Evolutionary conservation across 2,329 filamentous ascomycete genomes (phyloP).

Genomic region (Fusarium pseudocircinatum): DNA sequence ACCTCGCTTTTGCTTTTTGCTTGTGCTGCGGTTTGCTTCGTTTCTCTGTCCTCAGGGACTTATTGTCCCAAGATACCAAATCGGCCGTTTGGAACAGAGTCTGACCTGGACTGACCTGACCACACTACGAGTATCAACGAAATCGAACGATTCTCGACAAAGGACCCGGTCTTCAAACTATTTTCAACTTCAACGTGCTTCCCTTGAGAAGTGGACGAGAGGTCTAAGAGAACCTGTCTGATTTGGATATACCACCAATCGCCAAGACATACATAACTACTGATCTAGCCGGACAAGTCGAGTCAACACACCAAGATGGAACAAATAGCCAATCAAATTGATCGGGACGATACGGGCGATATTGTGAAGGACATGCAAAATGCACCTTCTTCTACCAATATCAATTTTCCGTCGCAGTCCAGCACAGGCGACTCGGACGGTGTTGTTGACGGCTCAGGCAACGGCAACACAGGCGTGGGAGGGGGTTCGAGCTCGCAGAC

Average conservation of each 20-base stretch:
- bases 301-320: conserved; percentile 15
- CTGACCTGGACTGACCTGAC: background rate
- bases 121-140: background rate
- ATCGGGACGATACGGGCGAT: background rate
- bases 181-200: background rate
- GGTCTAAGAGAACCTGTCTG: background rate
- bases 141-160: conserved; percentile 10
- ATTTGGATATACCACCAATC: background rate
- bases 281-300: background rate
- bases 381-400: background rate
- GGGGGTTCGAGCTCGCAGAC: background rate
- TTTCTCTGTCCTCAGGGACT: conserved; percentile 18
- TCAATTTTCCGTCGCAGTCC: background rate
- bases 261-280: background rate
- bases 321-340: background rate
- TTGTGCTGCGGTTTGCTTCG: background rate
- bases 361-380: background rate
- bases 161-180: background rate
- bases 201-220: background rate
- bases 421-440: background rate
- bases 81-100: background rate
- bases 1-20: background rate
- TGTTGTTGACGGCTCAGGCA: background rate
- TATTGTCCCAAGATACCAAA: conserved; percentile 1
- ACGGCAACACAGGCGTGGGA: background rate